phyloP scores from a whole-genome alignment of 108 stramenopile species.

The Stephanodiscus minutulus region DNA sequence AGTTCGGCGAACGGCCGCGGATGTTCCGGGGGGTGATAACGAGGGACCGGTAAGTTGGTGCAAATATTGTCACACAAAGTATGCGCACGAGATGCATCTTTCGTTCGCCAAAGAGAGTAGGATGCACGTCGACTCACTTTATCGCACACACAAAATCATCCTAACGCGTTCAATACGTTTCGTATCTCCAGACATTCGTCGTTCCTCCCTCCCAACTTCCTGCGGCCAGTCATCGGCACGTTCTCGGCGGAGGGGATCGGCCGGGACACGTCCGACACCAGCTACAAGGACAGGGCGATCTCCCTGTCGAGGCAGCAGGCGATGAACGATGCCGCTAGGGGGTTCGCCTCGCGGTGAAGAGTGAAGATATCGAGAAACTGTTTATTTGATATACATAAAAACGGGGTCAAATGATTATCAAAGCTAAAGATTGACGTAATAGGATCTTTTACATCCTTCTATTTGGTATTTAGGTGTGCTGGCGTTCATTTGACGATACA shows the following conservation, averaged over 20 bases:
- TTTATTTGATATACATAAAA: too few species aligned
- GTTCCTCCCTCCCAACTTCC: slow-evolving; percentile 46
- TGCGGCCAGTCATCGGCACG: slow-evolving; percentile 72
- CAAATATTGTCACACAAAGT: not conserved
- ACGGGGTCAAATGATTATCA: too few species aligned
- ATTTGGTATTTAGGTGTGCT: too few species aligned
- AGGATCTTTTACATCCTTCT: too few species aligned
- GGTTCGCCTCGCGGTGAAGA: not conserved
- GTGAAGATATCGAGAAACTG: not conserved
- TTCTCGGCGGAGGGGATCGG: slow-evolving; percentile 72
- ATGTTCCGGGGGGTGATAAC: slow-evolving; percentile 67
- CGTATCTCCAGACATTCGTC: slow-evolving; percentile 32
- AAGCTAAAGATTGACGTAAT: too few species aligned
- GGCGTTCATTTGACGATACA: too few species aligned
- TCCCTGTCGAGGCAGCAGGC: slow-evolving; percentile 47
- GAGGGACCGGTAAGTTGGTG: slow-evolving; percentile 47
- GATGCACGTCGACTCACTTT: too few species aligned
- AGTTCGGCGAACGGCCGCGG: slow-evolving; percentile 67
- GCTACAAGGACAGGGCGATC: slow-evolving; percentile 54
- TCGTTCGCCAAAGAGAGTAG: too few species aligned
- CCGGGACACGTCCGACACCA: slow-evolving; percentile 59
- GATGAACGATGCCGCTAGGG: slow-evolving; percentile 26
- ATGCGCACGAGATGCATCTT: not conserved
- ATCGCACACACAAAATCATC: not conserved
- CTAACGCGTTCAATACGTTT: not conserved